These are phyloP conservation scores for Fusarium tupiense DNA, from an alignment of 2,329 filamentous ascomycete species.

Conservation along the genomic window DNA sequence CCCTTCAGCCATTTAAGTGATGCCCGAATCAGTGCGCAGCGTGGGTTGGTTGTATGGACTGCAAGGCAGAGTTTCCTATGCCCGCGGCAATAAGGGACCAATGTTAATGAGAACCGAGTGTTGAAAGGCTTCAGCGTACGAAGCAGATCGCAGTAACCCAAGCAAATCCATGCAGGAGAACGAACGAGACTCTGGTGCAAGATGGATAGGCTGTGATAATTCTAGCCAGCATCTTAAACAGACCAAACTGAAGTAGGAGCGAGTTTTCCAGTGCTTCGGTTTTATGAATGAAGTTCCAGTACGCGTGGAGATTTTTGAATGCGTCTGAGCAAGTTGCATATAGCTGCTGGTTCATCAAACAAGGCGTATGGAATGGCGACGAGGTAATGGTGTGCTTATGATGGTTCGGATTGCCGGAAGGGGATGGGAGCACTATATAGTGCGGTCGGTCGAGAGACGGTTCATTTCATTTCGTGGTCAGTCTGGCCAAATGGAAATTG, in stretches of 20 bases:
- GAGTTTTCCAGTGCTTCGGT: neutral
- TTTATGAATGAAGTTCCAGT: neutral
- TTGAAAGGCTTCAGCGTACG: neutral
- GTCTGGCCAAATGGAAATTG: neutral
- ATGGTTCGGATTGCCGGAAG: conserved; percentile 33
- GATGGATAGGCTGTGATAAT: neutral
- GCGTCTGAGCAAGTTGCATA: neutral
- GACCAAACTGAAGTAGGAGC: neutral
- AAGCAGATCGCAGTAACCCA: neutral
- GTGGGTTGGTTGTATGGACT: conserved; percentile 1
- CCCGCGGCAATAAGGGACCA: neutral
- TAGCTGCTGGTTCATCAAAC: neutral
- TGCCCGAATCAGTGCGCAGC: neutral
- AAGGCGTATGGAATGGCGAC: neutral
- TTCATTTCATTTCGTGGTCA: conserved; percentile 14
- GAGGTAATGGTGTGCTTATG: conserved; percentile 16
- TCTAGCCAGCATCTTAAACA: conserved; percentile 7
- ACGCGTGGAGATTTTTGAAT: neutral
- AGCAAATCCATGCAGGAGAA: neutral
- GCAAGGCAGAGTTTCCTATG: neutral
- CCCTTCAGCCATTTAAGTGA: neutral
- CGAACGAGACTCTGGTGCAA: neutral
- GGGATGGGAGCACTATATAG: conserved; percentile 5
- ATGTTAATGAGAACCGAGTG: neutral
- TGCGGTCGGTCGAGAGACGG: neutral